phyloP scores from a whole-genome alignment of 768 basidiomycete genomes.

The Ramaria sp. region DNA sequence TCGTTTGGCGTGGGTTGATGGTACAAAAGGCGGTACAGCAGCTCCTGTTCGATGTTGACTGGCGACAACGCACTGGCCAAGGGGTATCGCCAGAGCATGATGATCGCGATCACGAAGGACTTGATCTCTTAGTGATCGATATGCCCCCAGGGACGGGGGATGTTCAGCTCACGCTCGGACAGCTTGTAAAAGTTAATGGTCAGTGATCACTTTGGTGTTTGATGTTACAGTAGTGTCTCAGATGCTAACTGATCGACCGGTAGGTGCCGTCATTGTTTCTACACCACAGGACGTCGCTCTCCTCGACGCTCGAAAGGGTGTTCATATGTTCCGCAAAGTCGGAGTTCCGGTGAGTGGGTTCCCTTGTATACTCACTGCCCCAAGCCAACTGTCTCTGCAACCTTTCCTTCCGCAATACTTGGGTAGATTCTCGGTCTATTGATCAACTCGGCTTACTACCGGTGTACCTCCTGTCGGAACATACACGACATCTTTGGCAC shows the following conservation, averaged over 20 bases:
- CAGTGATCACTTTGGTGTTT: slow-evolving; percentile 15
- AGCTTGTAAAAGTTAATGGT: slow-evolving; percentile 81
- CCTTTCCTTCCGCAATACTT: neutral
- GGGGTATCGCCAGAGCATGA: slow-evolving; percentile 16
- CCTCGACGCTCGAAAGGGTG: slow-evolving; percentile 84
- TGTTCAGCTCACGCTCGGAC: slow-evolving; percentile 84
- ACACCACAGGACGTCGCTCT: slow-evolving; percentile 94
- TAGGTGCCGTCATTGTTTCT: slow-evolving; percentile 88
- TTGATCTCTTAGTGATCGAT: slow-evolving; percentile 86
- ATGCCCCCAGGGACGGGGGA: slow-evolving; percentile 98
- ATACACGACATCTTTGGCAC: slow-evolving; percentile 64
- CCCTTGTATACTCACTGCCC: neutral
- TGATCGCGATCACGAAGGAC: slow-evolving; percentile 30
- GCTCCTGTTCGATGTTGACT: slow-evolving; percentile 91
- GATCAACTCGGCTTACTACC: slow-evolving; percentile 80
- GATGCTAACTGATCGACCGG: neutral
- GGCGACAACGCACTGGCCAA: slow-evolving; percentile 32
- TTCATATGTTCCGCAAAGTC: slow-evolving; percentile 86
- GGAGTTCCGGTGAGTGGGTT: slow-evolving; percentile 68
- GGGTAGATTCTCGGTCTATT: slow-evolving; percentile 73
- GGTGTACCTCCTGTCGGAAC: slow-evolving; percentile 61
- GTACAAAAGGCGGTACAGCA: slow-evolving; percentile 98
- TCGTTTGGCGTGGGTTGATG: slow-evolving; percentile 97
- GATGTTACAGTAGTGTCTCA: neutral
- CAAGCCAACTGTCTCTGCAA: neutral